Evolutionary conservation across 768 basidiomycete genomes (phyloP).

Genomic region (Boletus subparvulus): DNA sequence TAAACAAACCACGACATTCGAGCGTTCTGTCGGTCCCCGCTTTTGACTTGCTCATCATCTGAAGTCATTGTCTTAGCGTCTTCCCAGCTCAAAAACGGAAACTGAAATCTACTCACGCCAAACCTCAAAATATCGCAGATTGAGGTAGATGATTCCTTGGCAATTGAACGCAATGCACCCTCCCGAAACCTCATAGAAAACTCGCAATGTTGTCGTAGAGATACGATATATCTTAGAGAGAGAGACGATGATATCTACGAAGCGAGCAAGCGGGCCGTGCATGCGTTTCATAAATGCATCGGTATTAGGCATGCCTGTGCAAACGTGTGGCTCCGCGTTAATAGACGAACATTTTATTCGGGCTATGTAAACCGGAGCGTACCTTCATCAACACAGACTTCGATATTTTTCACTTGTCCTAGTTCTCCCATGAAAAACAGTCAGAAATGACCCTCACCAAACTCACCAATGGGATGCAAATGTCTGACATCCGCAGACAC

Average conservation of each 20-base stretch:
- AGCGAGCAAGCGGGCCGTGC: slow-evolving; percentile 57
- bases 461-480: not conserved
- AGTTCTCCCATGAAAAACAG: not conserved
- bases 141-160: slow-evolving; percentile 79
- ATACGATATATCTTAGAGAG: slow-evolving; percentile 69
- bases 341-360: not conserved
- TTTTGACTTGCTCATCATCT: not conserved
- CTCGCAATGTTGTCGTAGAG: slow-evolving; percentile 63
- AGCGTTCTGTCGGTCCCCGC: not conserved
- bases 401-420: slow-evolving; percentile 38
- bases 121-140: slow-evolving; percentile 40
- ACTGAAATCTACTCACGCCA: slow-evolving; percentile 56
- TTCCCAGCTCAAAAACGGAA: not conserved
- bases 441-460: not conserved
- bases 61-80: not conserved
- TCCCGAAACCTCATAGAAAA: slow-evolving; percentile 80
- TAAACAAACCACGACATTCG: not conserved
- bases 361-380: not conserved
- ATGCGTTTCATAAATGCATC: slow-evolving; percentile 47
- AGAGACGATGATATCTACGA: slow-evolving; percentile 62
- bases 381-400: slow-evolving; percentile 64
- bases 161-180: slow-evolving; percentile 90
- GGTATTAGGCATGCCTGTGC: slow-evolving; percentile 27
- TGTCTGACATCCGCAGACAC: not conserved
- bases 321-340: not conserved